Conservation (phyloP, 768 basidiomycete genomes). For the Zangia roseola region DNA sequence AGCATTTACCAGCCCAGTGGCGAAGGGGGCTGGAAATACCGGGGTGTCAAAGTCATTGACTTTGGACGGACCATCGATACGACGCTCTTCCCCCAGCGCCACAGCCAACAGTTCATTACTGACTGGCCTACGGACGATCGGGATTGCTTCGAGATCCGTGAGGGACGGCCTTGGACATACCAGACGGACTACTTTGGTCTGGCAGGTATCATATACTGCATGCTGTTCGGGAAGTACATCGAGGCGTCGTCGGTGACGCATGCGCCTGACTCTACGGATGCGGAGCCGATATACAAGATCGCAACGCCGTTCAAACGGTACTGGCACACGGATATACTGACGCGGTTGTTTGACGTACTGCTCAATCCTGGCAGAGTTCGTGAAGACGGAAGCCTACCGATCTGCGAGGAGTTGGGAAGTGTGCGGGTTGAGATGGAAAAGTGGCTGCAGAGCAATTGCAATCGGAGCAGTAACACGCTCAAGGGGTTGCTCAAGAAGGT, state of each 20-base stretch:
- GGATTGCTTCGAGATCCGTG: constrained; percentile 90
- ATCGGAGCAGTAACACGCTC: constrained; percentile 75
- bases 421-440: constrained; percentile 80
- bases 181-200: constrained; percentile 98
- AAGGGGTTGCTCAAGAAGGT: constrained; percentile 85
- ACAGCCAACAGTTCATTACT: constrained; percentile 74
- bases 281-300: constrained; percentile 53
- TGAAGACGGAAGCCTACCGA: constrained; percentile 61
- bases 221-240: constrained; percentile 97
- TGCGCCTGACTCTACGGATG: constrained; percentile 32
- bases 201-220: constrained; percentile 89
- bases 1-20: constrained; percentile 76
- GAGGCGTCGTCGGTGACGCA: constrained; percentile 58
- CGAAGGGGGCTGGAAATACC: constrained; percentile 78
- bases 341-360: constrained; percentile 74
- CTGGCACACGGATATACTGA: constrained; percentile 93
- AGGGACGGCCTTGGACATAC: constrained; percentile 85
- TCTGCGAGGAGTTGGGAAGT: constrained; percentile 62
- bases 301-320: constrained; percentile 86
- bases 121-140: constrained; percentile 89
- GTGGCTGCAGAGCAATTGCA: constrained; percentile 86
- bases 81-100: constrained; percentile 62
- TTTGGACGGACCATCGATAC: constrained; percentile 96
- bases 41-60: constrained; percentile 93
- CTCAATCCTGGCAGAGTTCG: constrained; percentile 76